phyloP scores from a whole-genome alignment of 768 basidiomycete genomes.

The Tylopilus rubrobrunneus region DNA sequence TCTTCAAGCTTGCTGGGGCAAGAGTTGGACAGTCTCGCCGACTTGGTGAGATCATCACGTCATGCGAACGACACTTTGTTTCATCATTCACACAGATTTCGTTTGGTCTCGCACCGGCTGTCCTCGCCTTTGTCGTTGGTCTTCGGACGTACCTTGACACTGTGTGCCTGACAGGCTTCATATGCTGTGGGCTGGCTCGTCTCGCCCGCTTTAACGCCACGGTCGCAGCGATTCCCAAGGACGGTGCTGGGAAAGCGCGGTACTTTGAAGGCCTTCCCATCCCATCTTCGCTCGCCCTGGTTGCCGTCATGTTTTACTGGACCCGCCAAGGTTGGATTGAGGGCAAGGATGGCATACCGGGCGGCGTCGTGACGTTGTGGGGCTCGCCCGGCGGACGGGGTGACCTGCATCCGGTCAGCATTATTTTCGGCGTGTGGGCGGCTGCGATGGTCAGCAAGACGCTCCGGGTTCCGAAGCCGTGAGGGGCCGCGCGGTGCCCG shows the following conservation, averaged over 20 bases:
- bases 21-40: conserved; percentile 95
- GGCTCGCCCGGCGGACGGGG: conserved; percentile 68
- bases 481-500: conserved; percentile 13
- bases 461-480: conserved; percentile 77
- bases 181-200: conserved; percentile 94
- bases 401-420: conserved; percentile 77
- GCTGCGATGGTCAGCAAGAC: conserved; percentile 99
- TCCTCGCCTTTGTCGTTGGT: conserved; percentile 87
- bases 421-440: conserved; percentile 84
- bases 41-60: conserved; percentile 53
- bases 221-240: conserved; percentile 89
- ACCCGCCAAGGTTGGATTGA: conserved; percentile 81
- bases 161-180: conserved; percentile 80
- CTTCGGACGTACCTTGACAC: conserved; percentile 90
- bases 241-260: conserved; percentile 77
- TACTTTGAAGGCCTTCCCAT: conserved; percentile 99
- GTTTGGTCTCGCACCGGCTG: conserved; percentile 95
- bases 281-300: conserved; percentile 81
- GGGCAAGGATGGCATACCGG: conserved; percentile 70
- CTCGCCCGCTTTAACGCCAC: conserved; percentile 99
- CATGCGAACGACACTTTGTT: conserved; percentile 1
- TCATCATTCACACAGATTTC: conserved; percentile 62
- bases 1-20: conserved; percentile 95
- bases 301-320: conserved; percentile 78
- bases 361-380: conserved; percentile 72